Conservation (phyloP, 2,329 filamentous ascomycete genomes). For the Cephalotrichum gorgonifer region DNA sequence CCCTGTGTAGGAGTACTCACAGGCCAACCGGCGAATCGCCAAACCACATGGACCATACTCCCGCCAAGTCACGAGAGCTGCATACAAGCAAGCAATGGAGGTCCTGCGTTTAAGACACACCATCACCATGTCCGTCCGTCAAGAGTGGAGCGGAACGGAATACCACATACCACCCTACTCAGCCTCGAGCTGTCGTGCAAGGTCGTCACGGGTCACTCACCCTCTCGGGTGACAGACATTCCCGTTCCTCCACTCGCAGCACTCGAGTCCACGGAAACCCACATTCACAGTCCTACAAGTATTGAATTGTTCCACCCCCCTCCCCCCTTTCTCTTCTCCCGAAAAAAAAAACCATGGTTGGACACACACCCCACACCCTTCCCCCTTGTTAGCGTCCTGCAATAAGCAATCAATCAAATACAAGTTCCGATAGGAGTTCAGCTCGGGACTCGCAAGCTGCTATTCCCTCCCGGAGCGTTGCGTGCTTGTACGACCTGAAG, state of each 20-base stretch:
- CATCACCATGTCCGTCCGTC: no score
- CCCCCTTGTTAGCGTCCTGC: neutral
- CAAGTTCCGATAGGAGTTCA: neutral
- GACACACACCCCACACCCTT: neutral
- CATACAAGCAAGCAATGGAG: no score
- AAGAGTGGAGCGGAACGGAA: no score
- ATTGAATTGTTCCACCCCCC: no score
- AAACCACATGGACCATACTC: neutral
- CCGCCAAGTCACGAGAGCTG: neutral
- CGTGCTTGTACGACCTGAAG: neutral
- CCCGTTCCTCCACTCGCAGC: neutral
- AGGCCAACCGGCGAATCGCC: neutral
- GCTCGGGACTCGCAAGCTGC: neutral
- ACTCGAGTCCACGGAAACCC: neutral
- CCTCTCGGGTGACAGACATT: neutral
- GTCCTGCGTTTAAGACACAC: no score
- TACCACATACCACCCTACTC: no score
- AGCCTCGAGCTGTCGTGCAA: neutral
- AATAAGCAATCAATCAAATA: neutral
- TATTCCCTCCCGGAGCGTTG: neutral
- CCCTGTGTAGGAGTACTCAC: no score
- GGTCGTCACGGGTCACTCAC: neutral
- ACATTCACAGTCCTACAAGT: no score
- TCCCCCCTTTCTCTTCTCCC: neutral
- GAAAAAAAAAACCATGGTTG: no score